Conservation (phyloP, 2,329 filamentous ascomycete genomes). For the Diaporthe capsici region DNA sequence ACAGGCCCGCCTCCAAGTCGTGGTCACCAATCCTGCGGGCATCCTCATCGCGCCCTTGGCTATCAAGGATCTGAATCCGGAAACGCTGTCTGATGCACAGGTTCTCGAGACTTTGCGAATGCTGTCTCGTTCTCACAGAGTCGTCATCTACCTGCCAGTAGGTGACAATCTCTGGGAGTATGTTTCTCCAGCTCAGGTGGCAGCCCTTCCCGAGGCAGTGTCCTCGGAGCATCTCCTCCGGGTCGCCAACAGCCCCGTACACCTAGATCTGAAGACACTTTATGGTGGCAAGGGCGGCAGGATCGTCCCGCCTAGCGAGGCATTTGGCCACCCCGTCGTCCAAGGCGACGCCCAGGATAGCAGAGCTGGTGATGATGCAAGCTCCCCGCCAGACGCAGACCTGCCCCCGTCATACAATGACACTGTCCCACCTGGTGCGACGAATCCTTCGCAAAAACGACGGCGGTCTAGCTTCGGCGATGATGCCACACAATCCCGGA, state of each 20-base stretch:
- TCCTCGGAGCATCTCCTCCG: not conserved
- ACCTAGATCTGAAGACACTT: not conserved
- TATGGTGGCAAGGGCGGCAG: not conserved
- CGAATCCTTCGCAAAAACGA: not conserved
- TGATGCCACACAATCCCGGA: not conserved
- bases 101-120: not conserved
- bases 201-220: not conserved
- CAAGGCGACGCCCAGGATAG: not conserved
- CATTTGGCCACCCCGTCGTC: not conserved
- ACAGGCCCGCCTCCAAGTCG: no score
- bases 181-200: not conserved
- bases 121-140: not conserved
- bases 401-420: slow-evolving; percentile 1
- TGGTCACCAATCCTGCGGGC: not conserved
- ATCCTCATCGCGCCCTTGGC: not conserved
- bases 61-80: not conserved
- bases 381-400: not conserved
- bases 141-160: not conserved
- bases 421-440: not conserved
- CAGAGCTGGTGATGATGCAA: not conserved
- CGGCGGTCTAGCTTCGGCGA: not conserved
- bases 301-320: not conserved
- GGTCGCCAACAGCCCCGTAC: not conserved
- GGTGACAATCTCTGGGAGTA: not conserved
- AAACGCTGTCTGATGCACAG: not conserved